Evolutionary conservation across 2,329 filamentous ascomycete species (phyloP).

Genomic region (Ambrosiella cleistominuta): DNA sequence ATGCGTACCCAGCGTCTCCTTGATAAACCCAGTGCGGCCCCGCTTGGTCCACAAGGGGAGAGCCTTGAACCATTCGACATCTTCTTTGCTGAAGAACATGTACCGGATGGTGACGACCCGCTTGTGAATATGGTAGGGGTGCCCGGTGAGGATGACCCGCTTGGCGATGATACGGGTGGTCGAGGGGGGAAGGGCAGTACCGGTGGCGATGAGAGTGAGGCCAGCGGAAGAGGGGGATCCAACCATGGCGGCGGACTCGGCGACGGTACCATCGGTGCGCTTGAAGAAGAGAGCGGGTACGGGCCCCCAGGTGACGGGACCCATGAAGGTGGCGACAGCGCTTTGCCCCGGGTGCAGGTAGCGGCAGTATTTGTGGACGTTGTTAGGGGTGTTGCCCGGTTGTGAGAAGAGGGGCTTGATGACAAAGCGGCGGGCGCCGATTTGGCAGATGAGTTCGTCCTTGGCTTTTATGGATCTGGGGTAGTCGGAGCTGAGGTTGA

Average conservation of each 20-base stretch:
- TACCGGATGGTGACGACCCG: conserved; percentile 91
- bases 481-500: conserved; percentile 67
- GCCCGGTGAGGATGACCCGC: conserved; percentile 80
- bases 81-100: conserved; percentile 98
- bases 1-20: conserved; percentile 86
- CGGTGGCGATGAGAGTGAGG: conserved; percentile 65
- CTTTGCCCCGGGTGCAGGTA: conserved; percentile 83
- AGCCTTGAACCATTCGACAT: conserved; percentile 96
- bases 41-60: conserved; percentile 85
- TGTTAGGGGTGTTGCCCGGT: conserved; percentile 78
- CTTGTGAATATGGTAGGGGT: conserved; percentile 98
- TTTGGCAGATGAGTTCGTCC: conserved; percentile 80
- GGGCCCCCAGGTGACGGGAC: conserved; percentile 80
- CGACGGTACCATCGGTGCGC: conserved; percentile 28
- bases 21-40: conserved; percentile 77
- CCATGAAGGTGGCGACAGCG: conserved; percentile 76
- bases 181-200: conserved; percentile 65
- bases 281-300: conserved; percentile 85
- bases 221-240: conserved; percentile 22
- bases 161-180: conserved; percentile 76
- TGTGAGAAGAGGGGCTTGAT: conserved; percentile 85
- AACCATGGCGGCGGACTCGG: conserved; percentile 24
- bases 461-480: conserved; percentile 70
- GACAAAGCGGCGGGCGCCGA: conserved; percentile 68
- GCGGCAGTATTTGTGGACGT: conserved; percentile 92